Percentiles rank a stretch among this genome's conserved stretches.
Conservation (phyloP, 1,284 basidiomycete species). For the Ganoderma multipileum region DNA sequence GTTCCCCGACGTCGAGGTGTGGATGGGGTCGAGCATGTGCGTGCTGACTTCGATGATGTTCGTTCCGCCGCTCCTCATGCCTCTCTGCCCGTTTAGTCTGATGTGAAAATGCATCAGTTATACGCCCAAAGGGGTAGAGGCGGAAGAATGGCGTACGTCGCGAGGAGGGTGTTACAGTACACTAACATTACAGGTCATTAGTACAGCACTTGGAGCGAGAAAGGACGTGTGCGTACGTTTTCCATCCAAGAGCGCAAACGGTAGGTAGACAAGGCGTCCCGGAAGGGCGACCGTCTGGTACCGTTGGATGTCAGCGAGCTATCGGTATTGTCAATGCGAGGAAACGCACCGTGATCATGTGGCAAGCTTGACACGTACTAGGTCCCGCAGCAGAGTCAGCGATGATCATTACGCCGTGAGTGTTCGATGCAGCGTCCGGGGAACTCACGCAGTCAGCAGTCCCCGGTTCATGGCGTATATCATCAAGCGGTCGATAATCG, state of each 20-base stretch:
- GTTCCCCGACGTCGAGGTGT: neutral
- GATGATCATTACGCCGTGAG: no score
- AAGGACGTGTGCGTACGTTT: neutral
- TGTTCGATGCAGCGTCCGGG: neutral
- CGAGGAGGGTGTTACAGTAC: neutral
- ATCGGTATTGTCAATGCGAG: neutral
- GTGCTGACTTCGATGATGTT: neutral
- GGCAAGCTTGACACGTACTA: neutral
- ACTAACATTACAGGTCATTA: neutral
- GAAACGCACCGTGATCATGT: neutral
- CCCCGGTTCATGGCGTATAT: neutral
- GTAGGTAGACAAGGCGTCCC: neutral
- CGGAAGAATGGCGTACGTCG: neutral
- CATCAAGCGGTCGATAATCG: neutral
- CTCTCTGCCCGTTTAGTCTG: neutral
- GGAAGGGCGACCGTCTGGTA: neutral
- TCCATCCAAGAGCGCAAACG: neutral
- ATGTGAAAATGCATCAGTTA: neutral
- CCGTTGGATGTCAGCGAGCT: neutral
- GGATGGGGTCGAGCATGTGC: neutral
- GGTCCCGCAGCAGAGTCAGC: neutral
- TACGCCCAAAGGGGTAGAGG: neutral
- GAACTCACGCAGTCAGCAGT: neutral
- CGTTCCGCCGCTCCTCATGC: neutral
- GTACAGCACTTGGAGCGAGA: neutral